Base-by-base conservation (phyloP, 306 rosid genomes). In the Prinsepia uniflora region DNA sequence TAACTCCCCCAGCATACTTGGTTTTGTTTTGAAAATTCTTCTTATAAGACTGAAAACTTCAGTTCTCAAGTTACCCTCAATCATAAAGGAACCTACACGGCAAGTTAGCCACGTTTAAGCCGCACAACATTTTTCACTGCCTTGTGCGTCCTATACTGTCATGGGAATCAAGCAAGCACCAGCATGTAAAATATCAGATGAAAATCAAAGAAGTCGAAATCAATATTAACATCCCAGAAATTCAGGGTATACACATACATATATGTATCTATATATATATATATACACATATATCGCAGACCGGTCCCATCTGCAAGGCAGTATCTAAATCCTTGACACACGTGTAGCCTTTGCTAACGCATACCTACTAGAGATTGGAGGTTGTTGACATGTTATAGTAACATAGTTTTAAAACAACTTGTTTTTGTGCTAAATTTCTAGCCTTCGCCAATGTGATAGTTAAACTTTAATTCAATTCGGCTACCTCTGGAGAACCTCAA, bases 341-440 rank as follows among this genome's bases (percentile, higher is more conserved):
- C 5, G 39, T 67, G 9, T 12, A 48, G 71, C n/a, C n/a, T 34
- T 18, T 42, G 40, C 54, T 54, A 56, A 42, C 41, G 54, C 74
- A 22, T 40, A 34, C 6, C 22, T 19, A 70, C 7, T 55, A 55
- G 0, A 41, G 57, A 66, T 36, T 4, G 59, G 10, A 68, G 56
- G 56, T 18, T 18, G 65, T 24, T 57, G n/a, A 6, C 63, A 58
- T 7, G 36, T 44, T 15, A 30, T 50, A 70, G 65, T 19, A 40
- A 68, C 48, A 70, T 46, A 50, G 63, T 19, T 55, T n/a, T 39
- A 42, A 46, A 59, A 22, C 71, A 60, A 36, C n/a, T 70, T 60
- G 20, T 68, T 36, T 34, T 15, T 59, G 17, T 59, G 15, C 39
- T 11, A 41, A 67, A 52, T 13, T 19, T n/a, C 41, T 55, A 65